A percentile compares a stretch with the other conserved stretches of the same genome.
Conservation (phyloP, 2,329 filamentous ascomycete species). For the Nigrograna mackinnonii region DNA sequence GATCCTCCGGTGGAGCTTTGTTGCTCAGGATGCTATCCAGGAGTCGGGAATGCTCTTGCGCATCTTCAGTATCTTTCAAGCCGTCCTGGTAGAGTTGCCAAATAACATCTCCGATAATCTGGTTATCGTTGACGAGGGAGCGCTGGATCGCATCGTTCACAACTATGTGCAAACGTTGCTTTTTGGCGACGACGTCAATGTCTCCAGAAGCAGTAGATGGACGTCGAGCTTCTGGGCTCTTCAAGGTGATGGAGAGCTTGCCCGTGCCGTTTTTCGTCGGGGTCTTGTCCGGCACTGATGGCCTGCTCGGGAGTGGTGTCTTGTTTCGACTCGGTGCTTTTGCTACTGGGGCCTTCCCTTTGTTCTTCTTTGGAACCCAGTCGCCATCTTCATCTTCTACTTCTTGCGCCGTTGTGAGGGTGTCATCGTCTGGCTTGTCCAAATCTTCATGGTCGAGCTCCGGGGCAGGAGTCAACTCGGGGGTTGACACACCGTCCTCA, state of each 20-base stretch:
- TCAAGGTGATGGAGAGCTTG: constrained; percentile 1
- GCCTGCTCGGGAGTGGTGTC: constrained; percentile 39
- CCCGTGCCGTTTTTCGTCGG: constrained; percentile 28
- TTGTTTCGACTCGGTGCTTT: constrained; percentile 23
- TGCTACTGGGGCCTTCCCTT: constrained; percentile 32
- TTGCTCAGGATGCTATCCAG: too few species aligned
- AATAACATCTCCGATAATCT: constrained; percentile 39
- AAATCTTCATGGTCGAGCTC: constrained; percentile 44
- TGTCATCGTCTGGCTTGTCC: constrained; percentile 42
- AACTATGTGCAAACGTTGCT: constrained; percentile 34
- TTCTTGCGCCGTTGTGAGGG: constrained; percentile 30
- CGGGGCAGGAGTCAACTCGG: constrained; percentile 47
- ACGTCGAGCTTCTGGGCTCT: background rate
- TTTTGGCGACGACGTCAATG: constrained; percentile 1
- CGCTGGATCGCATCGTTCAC: constrained; percentile 49
- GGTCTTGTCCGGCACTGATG: constrained; percentile 25
- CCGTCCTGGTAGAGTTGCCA: constrained; percentile 49
- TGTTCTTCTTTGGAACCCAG: constrained; percentile 42
- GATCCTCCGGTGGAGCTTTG: too few species aligned
- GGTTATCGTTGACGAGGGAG: constrained; percentile 38
- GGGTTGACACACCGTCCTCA: constrained; percentile 49
- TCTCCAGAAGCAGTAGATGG: background rate
- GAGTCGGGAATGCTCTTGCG: too few species aligned
- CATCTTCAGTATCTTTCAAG: too few species aligned
- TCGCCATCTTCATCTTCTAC: constrained; percentile 53